Percentiles rank a stretch among this genome's conserved stretches.
Conservation (phyloP, 371 early-diverging fungal species). For the Saksenaea vasiformis region DNA sequence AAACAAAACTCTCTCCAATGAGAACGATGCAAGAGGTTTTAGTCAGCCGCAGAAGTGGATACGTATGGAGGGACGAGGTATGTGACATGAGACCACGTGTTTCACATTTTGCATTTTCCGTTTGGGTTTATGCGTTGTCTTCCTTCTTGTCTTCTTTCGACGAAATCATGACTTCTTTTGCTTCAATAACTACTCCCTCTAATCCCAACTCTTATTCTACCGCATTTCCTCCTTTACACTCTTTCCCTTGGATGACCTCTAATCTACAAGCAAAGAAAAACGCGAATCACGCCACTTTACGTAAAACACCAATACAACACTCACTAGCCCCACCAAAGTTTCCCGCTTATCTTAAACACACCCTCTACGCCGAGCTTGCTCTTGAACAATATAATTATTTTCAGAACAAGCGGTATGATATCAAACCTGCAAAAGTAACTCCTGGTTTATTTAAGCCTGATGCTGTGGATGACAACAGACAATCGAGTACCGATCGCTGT, state of each 20-base stretch:
- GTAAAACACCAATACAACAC: constrained; percentile 7
- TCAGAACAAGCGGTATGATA: constrained; percentile 5
- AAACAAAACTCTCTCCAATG: too few species aligned
- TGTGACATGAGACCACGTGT: not conserved
- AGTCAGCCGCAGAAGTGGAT: not conserved
- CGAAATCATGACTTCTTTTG: not conserved
- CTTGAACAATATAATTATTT: constrained; percentile 21
- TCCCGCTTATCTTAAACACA: constrained; percentile 31
- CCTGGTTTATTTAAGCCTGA: constrained; percentile 9
- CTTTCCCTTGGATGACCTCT: constrained; percentile 16
- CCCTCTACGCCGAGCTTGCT: constrained; percentile 35
- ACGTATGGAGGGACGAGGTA: too few species aligned
- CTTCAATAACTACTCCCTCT: not conserved
- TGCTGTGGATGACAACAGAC: not conserved
- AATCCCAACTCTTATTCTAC: constrained; percentile 18
- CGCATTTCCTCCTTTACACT: constrained; percentile 30
- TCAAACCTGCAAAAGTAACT: constrained; percentile 2
- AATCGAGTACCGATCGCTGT: not conserved
- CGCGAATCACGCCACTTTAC: constrained; percentile 9
- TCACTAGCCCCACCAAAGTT: constrained; percentile 23
- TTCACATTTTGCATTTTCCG: not conserved
- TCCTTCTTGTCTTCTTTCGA: not conserved
- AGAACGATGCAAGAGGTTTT: not conserved
- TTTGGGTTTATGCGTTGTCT: not conserved
- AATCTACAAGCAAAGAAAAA: constrained; percentile 5